phyloP scores from a whole-genome alignment of 2,329 filamentous ascomycete species.

The Aspergillus fructus region DNA sequence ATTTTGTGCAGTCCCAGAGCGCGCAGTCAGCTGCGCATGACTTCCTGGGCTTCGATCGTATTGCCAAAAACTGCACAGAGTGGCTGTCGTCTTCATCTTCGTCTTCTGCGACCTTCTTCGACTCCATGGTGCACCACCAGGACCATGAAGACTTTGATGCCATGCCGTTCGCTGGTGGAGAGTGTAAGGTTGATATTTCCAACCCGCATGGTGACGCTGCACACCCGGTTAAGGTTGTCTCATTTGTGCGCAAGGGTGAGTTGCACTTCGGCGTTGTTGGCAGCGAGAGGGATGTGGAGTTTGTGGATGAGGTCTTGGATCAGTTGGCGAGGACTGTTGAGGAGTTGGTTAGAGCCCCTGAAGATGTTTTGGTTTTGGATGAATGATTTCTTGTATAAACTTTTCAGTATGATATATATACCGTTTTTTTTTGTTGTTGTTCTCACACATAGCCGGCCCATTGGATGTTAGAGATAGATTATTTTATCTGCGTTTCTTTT shows the following conservation, averaged over 20 bases:
- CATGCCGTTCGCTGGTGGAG: slow-evolving; percentile 34
- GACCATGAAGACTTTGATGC: slow-evolving; percentile 62
- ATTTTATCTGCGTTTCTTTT: not conserved
- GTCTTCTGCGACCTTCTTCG: slow-evolving; percentile 47
- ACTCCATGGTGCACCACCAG: slow-evolving; percentile 58
- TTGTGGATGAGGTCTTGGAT: slow-evolving; percentile 53
- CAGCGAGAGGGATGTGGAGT: slow-evolving; percentile 49
- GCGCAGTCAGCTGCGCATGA: slow-evolving; percentile 54
- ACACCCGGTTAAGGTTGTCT: slow-evolving; percentile 33
- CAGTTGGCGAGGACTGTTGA: slow-evolving; percentile 49
- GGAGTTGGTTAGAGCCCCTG: slow-evolving; percentile 28
- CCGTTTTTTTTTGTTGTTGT: not conserved
- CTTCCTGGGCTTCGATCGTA: slow-evolving; percentile 52
- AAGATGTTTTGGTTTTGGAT: not conserved
- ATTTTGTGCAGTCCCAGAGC: slow-evolving; percentile 53
- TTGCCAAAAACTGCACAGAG: slow-evolving; percentile 48
- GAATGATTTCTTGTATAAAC: not conserved
- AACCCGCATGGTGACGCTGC: slow-evolving; percentile 56
- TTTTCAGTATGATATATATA: not conserved
- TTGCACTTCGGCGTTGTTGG: slow-evolving; percentile 58
- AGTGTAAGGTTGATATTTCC: slow-evolving; percentile 55
- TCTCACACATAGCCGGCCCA: not conserved
- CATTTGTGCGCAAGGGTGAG: slow-evolving; percentile 58
- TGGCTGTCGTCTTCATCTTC: slow-evolving; percentile 33
- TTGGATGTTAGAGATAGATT: not conserved